Conservation (phyloP, 768 basidiomycete genomes). For the Leucocoprinus leucothites region DNA sequence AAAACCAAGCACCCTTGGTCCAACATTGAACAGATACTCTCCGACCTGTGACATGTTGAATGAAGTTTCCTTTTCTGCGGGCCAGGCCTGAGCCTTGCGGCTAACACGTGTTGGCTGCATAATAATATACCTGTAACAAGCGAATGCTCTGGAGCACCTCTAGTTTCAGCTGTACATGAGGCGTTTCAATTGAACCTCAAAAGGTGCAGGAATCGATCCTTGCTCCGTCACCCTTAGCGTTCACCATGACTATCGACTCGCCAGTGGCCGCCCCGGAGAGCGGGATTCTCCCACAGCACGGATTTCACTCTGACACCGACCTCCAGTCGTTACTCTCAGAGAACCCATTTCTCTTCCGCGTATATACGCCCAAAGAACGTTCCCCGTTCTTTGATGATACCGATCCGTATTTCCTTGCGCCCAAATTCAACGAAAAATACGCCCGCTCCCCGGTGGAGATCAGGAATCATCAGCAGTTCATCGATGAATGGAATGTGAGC, state of each 20-base stretch:
- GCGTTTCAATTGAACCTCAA: constrained; percentile 17
- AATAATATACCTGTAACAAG: background rate
- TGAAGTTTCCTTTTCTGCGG: constrained; percentile 2
- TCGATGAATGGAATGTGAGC: constrained; percentile 32
- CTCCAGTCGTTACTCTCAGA: constrained; percentile 59
- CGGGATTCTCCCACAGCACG: constrained; percentile 61
- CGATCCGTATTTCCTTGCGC: constrained; percentile 68
- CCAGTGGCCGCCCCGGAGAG: constrained; percentile 22
- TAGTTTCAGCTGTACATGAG: constrained; percentile 35
- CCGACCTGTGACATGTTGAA: background rate
- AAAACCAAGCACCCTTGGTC: too few species aligned
- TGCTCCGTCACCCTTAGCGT: background rate
- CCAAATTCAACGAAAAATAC: constrained; percentile 55
- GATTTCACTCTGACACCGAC: constrained; percentile 60
- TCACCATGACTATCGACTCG: constrained; percentile 25
- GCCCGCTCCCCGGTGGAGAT: constrained; percentile 30
- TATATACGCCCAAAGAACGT: constrained; percentile 69
- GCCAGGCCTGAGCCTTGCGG: background rate
- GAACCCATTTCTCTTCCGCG: constrained; percentile 77
- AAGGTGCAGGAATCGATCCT: constrained; percentile 1
- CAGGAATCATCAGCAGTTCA: constrained; percentile 19
- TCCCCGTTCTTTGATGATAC: constrained; percentile 50
- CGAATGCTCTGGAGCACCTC: background rate
- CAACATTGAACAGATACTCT: too few species aligned
- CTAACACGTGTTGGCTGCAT: constrained; percentile 30